Conservation (phyloP, 805 yeast genomes). For the Pichia nanzhaoensis region DNA sequence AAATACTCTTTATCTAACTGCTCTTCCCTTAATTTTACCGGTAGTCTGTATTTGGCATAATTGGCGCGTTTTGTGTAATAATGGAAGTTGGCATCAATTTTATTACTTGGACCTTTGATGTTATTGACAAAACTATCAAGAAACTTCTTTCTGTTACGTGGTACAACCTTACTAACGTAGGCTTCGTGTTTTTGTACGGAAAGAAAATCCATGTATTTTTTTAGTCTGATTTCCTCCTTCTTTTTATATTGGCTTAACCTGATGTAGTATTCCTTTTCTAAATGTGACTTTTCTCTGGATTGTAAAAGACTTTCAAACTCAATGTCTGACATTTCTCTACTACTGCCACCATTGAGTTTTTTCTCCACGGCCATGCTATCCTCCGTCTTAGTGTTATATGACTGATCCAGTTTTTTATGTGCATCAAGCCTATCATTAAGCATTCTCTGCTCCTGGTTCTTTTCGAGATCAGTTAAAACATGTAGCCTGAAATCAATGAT, state of each 20-base stretch:
- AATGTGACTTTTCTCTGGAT: slow-evolving; percentile 15
- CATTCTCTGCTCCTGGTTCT: slow-evolving; percentile 42
- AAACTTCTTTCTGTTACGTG: slow-evolving; percentile 20
- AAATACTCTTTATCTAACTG: slow-evolving; percentile 32
- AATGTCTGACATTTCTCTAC: slow-evolving; percentile 20
- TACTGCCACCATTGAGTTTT: neutral
- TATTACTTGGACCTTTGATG: slow-evolving; percentile 22
- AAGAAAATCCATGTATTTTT: slow-evolving; percentile 31
- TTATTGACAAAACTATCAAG: slow-evolving; percentile 25
- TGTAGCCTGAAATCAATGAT: slow-evolving; percentile 51
- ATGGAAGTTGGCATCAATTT: slow-evolving; percentile 27
- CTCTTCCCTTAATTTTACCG: slow-evolving; percentile 34
- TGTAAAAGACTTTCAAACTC: slow-evolving; percentile 19
- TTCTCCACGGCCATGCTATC: slow-evolving; percentile 9
- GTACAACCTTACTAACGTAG: slow-evolving; percentile 19
- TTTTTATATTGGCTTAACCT: slow-evolving; percentile 18
- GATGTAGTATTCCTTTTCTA: slow-evolving; percentile 14
- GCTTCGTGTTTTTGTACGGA: slow-evolving; percentile 24
- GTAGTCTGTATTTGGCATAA: slow-evolving; percentile 35
- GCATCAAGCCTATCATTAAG: slow-evolving; percentile 44
- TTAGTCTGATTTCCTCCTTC: slow-evolving; percentile 26
- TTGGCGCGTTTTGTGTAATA: slow-evolving; percentile 39
- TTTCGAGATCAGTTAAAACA: slow-evolving; percentile 45
- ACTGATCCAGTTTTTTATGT: slow-evolving; percentile 23
- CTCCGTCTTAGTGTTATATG: slow-evolving; percentile 18